A percentile compares a stretch with the other conserved stretches of the same genome.
phyloP scores from a whole-genome alignment of 2,329 filamentous ascomycete genomes.

The Cordyceps cicadae region DNA sequence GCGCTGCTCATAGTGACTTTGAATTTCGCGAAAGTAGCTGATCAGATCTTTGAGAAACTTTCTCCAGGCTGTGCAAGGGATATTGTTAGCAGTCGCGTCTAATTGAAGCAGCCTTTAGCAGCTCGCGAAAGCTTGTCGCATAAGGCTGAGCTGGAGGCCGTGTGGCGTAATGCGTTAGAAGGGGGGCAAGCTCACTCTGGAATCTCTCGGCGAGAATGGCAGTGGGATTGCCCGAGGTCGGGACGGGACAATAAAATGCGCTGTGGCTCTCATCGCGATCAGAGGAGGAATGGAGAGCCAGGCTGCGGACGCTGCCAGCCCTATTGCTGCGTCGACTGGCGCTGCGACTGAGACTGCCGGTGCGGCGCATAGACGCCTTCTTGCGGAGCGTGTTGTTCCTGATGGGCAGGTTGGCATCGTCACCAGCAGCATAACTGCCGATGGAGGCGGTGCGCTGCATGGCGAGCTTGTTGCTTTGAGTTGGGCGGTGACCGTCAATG shows the following conservation, averaged over 20 bases:
- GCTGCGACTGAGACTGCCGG: constrained; percentile 67
- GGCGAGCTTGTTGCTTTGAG: constrained; percentile 14
- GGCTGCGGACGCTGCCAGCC: constrained; percentile 78
- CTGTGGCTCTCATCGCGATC: constrained; percentile 68
- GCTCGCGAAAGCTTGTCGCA: neutral
- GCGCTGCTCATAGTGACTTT: constrained; percentile 77
- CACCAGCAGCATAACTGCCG: constrained; percentile 43
- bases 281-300: constrained; percentile 60
- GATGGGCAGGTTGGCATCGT: constrained; percentile 34
- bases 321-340: constrained; percentile 73
- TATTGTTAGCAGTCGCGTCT: neutral
- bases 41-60: constrained; percentile 94
- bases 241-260: constrained; percentile 83
- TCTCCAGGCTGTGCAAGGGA: constrained; percentile 62
- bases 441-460: constrained; percentile 57
- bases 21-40: constrained; percentile 85
- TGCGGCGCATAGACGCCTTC: constrained; percentile 68
- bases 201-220: constrained; percentile 82
- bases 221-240: constrained; percentile 78
- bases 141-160: neutral
- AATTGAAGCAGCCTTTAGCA: neutral
- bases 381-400: constrained; percentile 76
- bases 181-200: constrained; percentile 53
- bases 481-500: constrained; percentile 36
- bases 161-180: neutral